Percentiles rank a stretch among this genome's conserved stretches.
Evolutionary conservation across 2,329 filamentous ascomycete genomes (phyloP).

Genomic region (Hypoxylon sp.): DNA sequence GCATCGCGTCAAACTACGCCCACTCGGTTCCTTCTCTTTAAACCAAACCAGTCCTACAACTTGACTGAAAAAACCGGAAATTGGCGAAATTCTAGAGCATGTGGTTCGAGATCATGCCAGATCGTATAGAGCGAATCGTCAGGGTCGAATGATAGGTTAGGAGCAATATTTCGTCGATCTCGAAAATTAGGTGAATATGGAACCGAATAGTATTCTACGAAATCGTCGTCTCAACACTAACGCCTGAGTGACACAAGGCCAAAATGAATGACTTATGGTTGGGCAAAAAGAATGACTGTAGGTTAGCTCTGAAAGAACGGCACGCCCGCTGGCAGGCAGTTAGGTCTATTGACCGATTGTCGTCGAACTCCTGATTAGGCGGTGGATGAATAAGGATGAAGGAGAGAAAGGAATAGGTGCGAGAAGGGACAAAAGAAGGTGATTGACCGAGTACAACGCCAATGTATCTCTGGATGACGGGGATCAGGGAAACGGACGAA

Average conservation of each 20-base stretch:
- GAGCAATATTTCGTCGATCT: slow-evolving; percentile 27
- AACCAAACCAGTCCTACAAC: slow-evolving; percentile 2
- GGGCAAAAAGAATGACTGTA: slow-evolving; percentile 59
- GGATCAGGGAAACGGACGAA: slow-evolving; percentile 51
- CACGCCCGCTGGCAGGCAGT: slow-evolving; percentile 71
- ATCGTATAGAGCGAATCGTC: slow-evolving; percentile 12
- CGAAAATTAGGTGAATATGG: slow-evolving; percentile 30
- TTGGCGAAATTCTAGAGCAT: slow-evolving; percentile 2
- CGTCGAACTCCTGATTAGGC: slow-evolving; percentile 53
- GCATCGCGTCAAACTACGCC: slow-evolving; percentile 42
- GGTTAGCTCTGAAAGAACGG: slow-evolving; percentile 66
- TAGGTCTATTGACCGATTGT: slow-evolving; percentile 56
- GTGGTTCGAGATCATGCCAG: slow-evolving; percentile 7
- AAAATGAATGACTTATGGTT: slow-evolving; percentile 51
- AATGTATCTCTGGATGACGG: slow-evolving; percentile 35
- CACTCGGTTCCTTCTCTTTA: slow-evolving; percentile 30
- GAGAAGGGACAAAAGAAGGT: slow-evolving; percentile 46
- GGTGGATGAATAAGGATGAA: slow-evolving; percentile 51
- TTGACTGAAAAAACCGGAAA: background rate
- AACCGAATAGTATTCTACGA: slow-evolving; percentile 39
- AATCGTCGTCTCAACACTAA: slow-evolving; percentile 43
- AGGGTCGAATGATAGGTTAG: slow-evolving; percentile 14
- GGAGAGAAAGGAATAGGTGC: slow-evolving; percentile 50
- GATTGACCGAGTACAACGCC: slow-evolving; percentile 45
- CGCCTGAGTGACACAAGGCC: slow-evolving; percentile 38